phyloP scores from a whole-genome alignment of 495 filamentous ascomycete species.

The Neurospora tetraspora region DNA sequence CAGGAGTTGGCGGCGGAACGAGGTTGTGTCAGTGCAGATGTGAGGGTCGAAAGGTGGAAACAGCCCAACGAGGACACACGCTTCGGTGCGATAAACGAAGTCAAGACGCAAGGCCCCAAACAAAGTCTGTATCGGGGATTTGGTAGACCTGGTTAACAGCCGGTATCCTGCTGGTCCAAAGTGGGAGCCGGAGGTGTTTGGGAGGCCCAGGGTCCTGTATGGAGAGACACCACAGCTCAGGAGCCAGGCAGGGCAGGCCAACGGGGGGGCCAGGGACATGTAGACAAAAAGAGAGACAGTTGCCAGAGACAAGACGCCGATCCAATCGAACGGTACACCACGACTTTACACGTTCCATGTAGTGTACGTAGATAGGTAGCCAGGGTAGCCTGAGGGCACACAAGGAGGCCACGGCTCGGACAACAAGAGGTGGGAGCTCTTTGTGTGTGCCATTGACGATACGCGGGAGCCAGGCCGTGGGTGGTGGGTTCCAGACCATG shows the following conservation, averaged over 20 bases:
- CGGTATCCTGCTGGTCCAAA: not conserved
- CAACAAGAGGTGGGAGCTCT: not conserved
- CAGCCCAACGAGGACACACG: not conserved
- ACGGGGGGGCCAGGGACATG: not conserved
- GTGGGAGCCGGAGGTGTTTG: not conserved
- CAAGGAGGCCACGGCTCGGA: not conserved
- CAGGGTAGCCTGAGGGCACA: not conserved
- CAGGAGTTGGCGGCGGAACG: not conserved
- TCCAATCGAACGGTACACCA: not conserved
- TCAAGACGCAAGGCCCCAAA: not conserved
- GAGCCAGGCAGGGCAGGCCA: not conserved
- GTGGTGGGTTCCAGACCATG: not conserved
- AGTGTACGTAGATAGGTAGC: not conserved
- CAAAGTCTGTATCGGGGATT: not conserved
- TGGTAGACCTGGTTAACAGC: not conserved
- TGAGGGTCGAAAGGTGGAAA: not conserved
- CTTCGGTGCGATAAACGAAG: slow-evolving; percentile 6
- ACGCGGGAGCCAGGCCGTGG: not conserved
- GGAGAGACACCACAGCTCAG: not conserved
- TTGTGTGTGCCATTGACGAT: not conserved
- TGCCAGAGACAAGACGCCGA: not conserved
- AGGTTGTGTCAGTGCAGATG: not conserved
- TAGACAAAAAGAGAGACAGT: not conserved
- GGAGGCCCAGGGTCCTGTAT: not conserved
- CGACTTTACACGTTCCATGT: not conserved